A percentile compares a stretch with the other conserved stretches of the same genome.
phyloP scores from a whole-genome alignment of 768 basidiomycete genomes.

The Mycena metata region DNA sequence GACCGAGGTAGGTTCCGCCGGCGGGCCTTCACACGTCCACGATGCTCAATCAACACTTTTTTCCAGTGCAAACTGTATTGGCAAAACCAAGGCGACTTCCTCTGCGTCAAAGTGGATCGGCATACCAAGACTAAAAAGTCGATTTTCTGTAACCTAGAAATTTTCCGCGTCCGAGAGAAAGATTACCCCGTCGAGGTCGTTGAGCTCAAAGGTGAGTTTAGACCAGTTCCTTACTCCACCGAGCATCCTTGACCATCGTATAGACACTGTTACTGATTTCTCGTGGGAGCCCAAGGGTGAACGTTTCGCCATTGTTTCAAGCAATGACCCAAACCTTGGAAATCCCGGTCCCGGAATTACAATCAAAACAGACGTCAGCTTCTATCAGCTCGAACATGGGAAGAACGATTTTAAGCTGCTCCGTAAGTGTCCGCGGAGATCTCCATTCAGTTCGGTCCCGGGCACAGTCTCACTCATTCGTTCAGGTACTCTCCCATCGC shows the following conservation, averaged over 20 bases:
- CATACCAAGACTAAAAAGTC: constrained; percentile 99
- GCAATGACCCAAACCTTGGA: constrained; percentile 92
- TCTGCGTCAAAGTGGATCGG: constrained; percentile 99
- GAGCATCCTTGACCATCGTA: constrained; percentile 20
- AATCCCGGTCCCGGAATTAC: constrained; percentile 91
- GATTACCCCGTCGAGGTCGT: constrained; percentile 98
- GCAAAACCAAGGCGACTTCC: constrained; percentile 98
- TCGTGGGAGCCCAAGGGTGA: constrained; percentile 99
- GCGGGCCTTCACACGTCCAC: constrained; percentile 16
- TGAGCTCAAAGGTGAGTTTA: constrained; percentile 87
- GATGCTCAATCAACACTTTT: constrained; percentile 25
- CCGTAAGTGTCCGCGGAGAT: constrained; percentile 62
- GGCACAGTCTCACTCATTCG: constrained; percentile 18
- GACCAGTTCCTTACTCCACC: not conserved
- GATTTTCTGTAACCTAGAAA: constrained; percentile 97
- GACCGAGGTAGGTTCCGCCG: constrained; percentile 78
- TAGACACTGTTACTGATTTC: constrained; percentile 95
- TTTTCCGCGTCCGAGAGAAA: constrained; percentile 97
- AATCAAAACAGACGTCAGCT: constrained; percentile 96
- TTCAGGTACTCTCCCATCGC: constrained; percentile 79
- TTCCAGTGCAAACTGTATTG: constrained; percentile 94
- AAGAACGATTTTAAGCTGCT: constrained; percentile 97
- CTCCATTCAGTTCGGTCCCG: constrained; percentile 28
- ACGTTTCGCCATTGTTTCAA: constrained; percentile 95
- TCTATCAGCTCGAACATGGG: constrained; percentile 92